phyloP scores from a whole-genome alignment of 345 rosid species.

The Luvunga scandens region DNA sequence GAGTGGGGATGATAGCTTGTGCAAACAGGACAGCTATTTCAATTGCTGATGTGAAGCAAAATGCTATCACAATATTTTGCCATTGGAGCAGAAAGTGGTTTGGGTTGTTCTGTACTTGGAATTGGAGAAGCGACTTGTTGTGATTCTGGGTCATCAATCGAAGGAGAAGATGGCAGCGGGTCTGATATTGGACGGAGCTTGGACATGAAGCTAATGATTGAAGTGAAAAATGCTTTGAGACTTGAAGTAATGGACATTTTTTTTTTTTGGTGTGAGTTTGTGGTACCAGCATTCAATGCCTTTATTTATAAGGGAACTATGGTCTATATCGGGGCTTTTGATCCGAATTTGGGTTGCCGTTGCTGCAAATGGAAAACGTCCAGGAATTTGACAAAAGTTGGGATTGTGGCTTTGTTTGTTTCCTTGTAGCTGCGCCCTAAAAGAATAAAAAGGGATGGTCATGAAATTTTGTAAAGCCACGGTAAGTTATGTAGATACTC shows the following conservation, averaged over 20 bases:
- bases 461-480: too few relatives aligned
- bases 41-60: neutral
- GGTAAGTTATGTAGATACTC: too few relatives aligned
- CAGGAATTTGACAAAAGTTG: too few relatives aligned
- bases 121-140: neutral
- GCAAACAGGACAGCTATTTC: neutral
- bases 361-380: too few relatives aligned
- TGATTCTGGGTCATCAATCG: neutral
- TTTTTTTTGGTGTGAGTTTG: too few relatives aligned
- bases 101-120: neutral
- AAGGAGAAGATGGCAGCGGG: neutral
- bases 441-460: too few relatives aligned
- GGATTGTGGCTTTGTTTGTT: too few relatives aligned
- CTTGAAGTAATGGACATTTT: neutral
- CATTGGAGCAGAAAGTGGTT: neutral
- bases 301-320: too few relatives aligned
- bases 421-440: too few relatives aligned
- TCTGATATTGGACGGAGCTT: neutral
- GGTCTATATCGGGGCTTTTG: too few relatives aligned
- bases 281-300: too few relatives aligned
- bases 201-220: neutral
- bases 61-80: neutral
- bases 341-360: too few relatives aligned
- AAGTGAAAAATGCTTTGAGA: neutral
- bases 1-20: neutral